Conservation (phyloP, 805 yeast genomes). For the Ogataea degrootiae region DNA sequence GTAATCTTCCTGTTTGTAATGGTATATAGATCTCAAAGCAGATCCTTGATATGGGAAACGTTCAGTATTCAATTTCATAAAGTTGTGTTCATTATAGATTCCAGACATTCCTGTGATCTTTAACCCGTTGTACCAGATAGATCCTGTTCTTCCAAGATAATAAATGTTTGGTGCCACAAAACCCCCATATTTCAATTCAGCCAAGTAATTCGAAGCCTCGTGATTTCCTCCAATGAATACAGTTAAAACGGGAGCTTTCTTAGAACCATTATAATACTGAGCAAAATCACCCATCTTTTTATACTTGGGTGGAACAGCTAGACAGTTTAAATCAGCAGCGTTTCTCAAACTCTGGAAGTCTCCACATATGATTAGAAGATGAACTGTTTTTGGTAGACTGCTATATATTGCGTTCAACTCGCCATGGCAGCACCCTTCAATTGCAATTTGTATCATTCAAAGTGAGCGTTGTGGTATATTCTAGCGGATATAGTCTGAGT, state of each 20-base stretch:
- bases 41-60: slow-evolving; percentile 43
- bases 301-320: slow-evolving; percentile 80
- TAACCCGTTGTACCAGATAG: slow-evolving; percentile 69
- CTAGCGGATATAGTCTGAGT: no score
- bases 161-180: slow-evolving; percentile 89
- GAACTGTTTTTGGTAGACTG: slow-evolving; percentile 32
- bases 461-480: not conserved
- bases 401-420: slow-evolving; percentile 57
- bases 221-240: slow-evolving; percentile 94
- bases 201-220: slow-evolving; percentile 76
- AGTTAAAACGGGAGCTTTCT: slow-evolving; percentile 69
- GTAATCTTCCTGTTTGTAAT: slow-evolving; percentile 62
- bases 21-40: slow-evolving; percentile 60
- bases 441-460: slow-evolving; percentile 44
- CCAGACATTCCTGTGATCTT: slow-evolving; percentile 84
- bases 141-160: slow-evolving; percentile 75
- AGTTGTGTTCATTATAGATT: slow-evolving; percentile 57
- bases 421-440: slow-evolving; percentile 93
- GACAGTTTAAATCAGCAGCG: slow-evolving; percentile 55
- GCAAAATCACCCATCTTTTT: slow-evolving; percentile 73
- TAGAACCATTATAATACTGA: slow-evolving; percentile 56
- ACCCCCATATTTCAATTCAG: slow-evolving; percentile 78
- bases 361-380: slow-evolving; percentile 76
- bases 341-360: slow-evolving; percentile 84
- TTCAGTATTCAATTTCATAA: slow-evolving; percentile 37